Evolutionary conservation across 306 rosid species (phyloP).

Genomic region (Cucurbita ficifolia): DNA sequence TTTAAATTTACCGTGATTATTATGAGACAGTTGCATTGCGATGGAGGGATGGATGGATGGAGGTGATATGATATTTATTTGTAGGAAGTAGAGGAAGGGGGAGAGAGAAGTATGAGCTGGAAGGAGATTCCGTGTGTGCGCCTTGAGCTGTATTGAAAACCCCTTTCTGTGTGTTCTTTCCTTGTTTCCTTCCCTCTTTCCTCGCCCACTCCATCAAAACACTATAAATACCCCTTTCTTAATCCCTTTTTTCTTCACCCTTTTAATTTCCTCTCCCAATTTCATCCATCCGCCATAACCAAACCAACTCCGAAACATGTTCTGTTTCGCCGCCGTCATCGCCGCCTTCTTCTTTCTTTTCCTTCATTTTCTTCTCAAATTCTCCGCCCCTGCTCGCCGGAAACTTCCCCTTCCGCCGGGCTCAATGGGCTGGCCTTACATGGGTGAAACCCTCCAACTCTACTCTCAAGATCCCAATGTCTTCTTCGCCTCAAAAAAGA

Average conservation of each 20-base stretch:
- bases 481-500: constrained; percentile 61
- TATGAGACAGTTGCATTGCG: too few species aligned
- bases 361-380: constrained; percentile 11
- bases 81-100: too few species aligned
- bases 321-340: not conserved
- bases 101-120: constrained; percentile 38
- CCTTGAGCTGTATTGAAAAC: constrained; percentile 43
- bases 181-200: constrained; percentile 6
- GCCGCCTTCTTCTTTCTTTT: constrained; percentile 13
- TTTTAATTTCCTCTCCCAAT: not conserved
- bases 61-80: too few species aligned
- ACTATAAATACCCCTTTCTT: constrained; percentile 5
- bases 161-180: constrained; percentile 10
- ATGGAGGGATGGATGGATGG: too few species aligned
- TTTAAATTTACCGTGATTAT: too few species aligned
- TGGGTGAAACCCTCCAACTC: constrained; percentile 85
- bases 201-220: not conserved
- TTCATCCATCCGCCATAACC: not conserved
- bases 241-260: not conserved
- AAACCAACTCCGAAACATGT: not conserved
- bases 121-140: constrained; percentile 54
- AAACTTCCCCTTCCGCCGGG: constrained; percentile 73
- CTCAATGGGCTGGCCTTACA: constrained; percentile 70
- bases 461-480: constrained; percentile 91
- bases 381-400: constrained; percentile 12